phyloP scores from a whole-genome alignment of 2,329 filamentous ascomycete species.

The Cladosporium sp. region DNA sequence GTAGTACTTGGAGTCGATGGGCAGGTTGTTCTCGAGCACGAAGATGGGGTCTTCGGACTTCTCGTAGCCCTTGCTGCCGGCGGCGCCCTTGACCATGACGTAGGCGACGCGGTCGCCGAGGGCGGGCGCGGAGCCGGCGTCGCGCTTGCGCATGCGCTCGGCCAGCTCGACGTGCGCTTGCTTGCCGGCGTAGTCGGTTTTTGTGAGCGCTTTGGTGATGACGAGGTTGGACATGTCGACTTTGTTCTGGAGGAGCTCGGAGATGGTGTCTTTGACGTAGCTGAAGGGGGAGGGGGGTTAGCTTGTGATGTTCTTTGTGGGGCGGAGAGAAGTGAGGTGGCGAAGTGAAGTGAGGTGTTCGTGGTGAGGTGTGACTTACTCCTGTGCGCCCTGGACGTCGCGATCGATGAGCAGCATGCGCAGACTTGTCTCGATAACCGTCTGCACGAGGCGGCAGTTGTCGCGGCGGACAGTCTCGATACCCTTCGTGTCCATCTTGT shows the following conservation, averaged over 20 bases:
- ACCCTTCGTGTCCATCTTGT: conserved; percentile 99
- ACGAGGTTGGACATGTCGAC: conserved; percentile 98
- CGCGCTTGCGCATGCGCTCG: conserved; percentile 93
- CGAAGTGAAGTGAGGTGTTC: no score
- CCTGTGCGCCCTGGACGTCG: conserved; percentile 84
- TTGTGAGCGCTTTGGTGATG: conserved; percentile 94
- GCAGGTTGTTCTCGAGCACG: conserved; percentile 94
- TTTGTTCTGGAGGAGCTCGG: conserved; percentile 92
- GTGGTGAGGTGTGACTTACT: conserved; percentile 53
- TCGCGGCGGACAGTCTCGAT: conserved; percentile 97
- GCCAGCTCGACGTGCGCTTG: conserved; percentile 95
- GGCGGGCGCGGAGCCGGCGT: conserved; percentile 85
- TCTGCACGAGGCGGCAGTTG: conserved; percentile 92
- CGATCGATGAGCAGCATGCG: conserved; percentile 93
- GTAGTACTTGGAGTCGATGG: conserved; percentile 97
- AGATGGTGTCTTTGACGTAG: conserved; percentile 94
- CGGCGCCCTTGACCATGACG: conserved; percentile 89
- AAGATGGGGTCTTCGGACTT: conserved; percentile 95
- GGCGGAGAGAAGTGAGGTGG: background rate
- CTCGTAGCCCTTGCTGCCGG: conserved; percentile 91
- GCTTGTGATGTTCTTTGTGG: conserved; percentile 16
- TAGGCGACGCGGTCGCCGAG: conserved; percentile 96
- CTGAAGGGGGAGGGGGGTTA: conserved; percentile 47
- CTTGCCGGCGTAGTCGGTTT: conserved; percentile 81
- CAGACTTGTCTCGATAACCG: conserved; percentile 92